A percentile compares a stretch with the other conserved stretches of the same genome.
These are phyloP conservation scores for Cladophialophora psammophila DNA, from an alignment of 2,329 filamentous ascomycete genomes.

Conservation along the genomic window DNA sequence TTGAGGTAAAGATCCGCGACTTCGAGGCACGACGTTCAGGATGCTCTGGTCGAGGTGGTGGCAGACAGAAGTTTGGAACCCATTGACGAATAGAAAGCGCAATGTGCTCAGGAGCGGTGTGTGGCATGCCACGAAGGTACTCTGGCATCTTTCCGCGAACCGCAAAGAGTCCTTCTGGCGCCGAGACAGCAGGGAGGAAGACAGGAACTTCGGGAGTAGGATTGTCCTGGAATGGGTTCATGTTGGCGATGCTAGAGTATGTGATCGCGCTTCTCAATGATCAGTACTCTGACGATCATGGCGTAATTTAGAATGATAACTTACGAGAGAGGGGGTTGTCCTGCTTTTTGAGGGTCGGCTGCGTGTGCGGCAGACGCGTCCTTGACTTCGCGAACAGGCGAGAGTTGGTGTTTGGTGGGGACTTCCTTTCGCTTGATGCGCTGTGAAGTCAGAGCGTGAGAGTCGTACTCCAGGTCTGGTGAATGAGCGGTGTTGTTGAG, in stretches of 20 bases:
- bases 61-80: background rate
- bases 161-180: background rate
- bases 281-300: background rate
- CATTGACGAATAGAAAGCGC: background rate
- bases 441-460: conserved; percentile 2
- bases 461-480: background rate
- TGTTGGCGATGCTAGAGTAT: conserved; percentile 16
- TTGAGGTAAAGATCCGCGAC: background rate
- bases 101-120: background rate
- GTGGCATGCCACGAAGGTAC: background rate
- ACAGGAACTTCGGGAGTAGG: background rate
- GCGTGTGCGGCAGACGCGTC: background rate
- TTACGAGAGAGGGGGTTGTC: conserved; percentile 18
- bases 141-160: background rate
- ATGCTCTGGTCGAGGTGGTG: background rate
- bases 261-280: conserved; percentile 17
- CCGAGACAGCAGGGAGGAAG: background rate
- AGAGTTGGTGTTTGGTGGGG: conserved; percentile 8
- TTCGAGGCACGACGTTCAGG: background rate
- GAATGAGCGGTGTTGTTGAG: background rate
- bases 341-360: conserved; percentile 10
- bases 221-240: conserved; percentile 9
- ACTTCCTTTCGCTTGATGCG: conserved; percentile 4
- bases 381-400: conserved; percentile 8
- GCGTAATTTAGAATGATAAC: background rate